Percentiles rank a stretch among this genome's conserved stretches.
Conservation (phyloP, 2,329 filamentous ascomycete genomes). For the Aspergillus transmontanensis region DNA sequence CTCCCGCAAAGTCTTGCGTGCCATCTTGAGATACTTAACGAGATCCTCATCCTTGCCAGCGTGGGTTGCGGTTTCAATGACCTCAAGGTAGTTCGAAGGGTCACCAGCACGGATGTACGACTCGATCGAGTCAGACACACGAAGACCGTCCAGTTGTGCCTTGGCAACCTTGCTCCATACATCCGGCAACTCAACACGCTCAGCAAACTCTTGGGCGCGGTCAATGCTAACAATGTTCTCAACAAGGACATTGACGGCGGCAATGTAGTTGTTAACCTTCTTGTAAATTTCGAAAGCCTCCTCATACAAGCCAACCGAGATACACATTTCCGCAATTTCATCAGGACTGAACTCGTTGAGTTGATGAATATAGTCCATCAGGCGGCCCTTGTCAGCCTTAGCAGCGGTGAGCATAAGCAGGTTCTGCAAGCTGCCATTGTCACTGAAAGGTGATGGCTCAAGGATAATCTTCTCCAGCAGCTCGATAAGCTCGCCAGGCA, state of each 20-base stretch:
- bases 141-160: slow-evolving; percentile 93
- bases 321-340: slow-evolving; percentile 90
- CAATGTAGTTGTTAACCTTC: slow-evolving; percentile 87
- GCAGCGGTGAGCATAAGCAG: slow-evolving; percentile 93
- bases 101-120: slow-evolving; percentile 97
- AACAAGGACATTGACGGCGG: slow-evolving; percentile 87
- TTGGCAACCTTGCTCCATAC: slow-evolving; percentile 99
- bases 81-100: slow-evolving; percentile 89
- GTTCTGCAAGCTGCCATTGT: slow-evolving; percentile 96
- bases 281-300: slow-evolving; percentile 99
- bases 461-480: slow-evolving; percentile 98
- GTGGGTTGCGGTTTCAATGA: slow-evolving; percentile 92
- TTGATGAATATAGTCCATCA: slow-evolving; percentile 95
- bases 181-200: slow-evolving; percentile 88
- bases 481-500: slow-evolving; percentile 93
- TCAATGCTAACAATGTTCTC: slow-evolving; percentile 98
- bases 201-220: slow-evolving; percentile 91
- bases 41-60: slow-evolving; percentile 98
- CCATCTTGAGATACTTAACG: slow-evolving; percentile 95
- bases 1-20: slow-evolving; percentile 93
- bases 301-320: slow-evolving; percentile 91
- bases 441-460: slow-evolving; percentile 98
- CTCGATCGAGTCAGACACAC: slow-evolving; percentile 88
- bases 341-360: slow-evolving; percentile 87
- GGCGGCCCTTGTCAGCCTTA: slow-evolving; percentile 90